Evolutionary conservation across 2,329 filamentous ascomycete species (phyloP), one percentile per base, ranked within the genome.

Genomic region (Drechmeria coniospora): DNA sequence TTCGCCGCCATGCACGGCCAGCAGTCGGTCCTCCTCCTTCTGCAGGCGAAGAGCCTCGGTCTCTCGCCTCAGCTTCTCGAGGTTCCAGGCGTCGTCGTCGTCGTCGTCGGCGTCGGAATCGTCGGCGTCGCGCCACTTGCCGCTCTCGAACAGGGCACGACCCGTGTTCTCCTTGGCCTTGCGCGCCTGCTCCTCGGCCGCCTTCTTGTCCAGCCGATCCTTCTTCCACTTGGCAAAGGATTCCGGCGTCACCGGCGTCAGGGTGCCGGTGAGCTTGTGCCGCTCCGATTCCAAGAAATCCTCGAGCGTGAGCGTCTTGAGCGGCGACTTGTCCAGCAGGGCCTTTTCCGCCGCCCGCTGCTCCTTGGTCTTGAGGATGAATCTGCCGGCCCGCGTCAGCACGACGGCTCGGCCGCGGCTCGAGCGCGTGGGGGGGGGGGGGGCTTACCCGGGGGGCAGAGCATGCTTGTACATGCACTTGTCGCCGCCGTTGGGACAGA

Each of bases 381-480:
- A 98, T 32, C 84, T 92, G 44, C 4, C 26, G 19, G 19, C 10
- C 8, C 12, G 25, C 38, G 53, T 37, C 54, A 50, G 26, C 26
- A 25, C 9, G 4, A 22, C 19, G 6, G n/a, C 12, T 10, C 11
- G 12, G 8, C 3, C 8, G 18, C 3, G 8, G 27, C 16, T 11
- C 8, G 18, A 18, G 23, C 12, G n/a, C 18, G 11, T 10, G 17
- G 17, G 15, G 13, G 34, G 29, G 71, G 17, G 17, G 15, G 13
- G 34, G 29, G 71, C 79, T 47, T 72, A 92, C 81, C 90, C 90
- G 47, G 86, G 80, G 43, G 92, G 90, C 44, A 98, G 66, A 46
- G 80, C 84, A 55, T 98, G 90, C 58, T 80, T 86, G 53, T 98
- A 98, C 78, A 90, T 95, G 79, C 90, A 98, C 57, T 93, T 82